These are phyloP conservation scores for Macrophomina phaseolina DNA, from an alignment of 2,329 filamentous ascomycete species.

Conservation along the genomic window DNA sequence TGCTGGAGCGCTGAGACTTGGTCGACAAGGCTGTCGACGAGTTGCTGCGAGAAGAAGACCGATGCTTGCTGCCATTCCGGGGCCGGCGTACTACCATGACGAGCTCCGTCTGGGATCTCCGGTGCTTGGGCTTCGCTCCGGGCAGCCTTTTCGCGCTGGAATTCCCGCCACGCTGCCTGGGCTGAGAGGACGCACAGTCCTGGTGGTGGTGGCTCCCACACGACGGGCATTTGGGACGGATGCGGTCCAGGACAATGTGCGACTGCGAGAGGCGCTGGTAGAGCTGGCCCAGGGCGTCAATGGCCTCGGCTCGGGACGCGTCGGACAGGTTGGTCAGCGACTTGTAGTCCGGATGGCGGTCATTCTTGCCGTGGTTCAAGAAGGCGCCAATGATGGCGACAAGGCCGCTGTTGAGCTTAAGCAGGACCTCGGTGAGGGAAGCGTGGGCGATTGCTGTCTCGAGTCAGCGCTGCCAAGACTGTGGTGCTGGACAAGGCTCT, in stretches of 20 bases:
- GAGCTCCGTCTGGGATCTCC: constrained; percentile 39
- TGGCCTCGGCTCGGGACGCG: constrained; percentile 50
- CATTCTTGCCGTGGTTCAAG: constrained; percentile 44
- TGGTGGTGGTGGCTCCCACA: constrained; percentile 36
- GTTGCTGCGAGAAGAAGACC: background rate
- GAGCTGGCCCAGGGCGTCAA: constrained; percentile 49
- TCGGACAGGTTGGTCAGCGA: constrained; percentile 54
- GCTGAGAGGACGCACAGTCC: background rate
- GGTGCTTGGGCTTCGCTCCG: constrained; percentile 1
- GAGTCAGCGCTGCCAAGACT: constrained; percentile 28
- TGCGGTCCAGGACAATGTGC: constrained; percentile 40
- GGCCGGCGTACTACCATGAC: constrained; percentile 44
- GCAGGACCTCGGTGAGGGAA: constrained; percentile 52
- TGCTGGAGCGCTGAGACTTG: background rate
- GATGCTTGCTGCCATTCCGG: constrained; percentile 34
- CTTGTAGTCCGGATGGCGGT: constrained; percentile 49
- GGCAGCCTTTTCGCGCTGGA: background rate
- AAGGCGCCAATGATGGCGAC: constrained; percentile 54
- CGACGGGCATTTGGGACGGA: constrained; percentile 32
- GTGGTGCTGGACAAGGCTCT: constrained; percentile 28
- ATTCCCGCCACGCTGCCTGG: constrained; percentile 1
- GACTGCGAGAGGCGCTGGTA: constrained; percentile 46
- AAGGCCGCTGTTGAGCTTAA: constrained; percentile 55
- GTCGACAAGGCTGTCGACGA: background rate
- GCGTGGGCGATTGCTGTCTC: constrained; percentile 51